Percentiles rank a stretch among this genome's conserved stretches.
These are phyloP conservation scores for Phytopythium montanum DNA, from an alignment of 352 stramenopile species.

Conservation along the genomic window DNA sequence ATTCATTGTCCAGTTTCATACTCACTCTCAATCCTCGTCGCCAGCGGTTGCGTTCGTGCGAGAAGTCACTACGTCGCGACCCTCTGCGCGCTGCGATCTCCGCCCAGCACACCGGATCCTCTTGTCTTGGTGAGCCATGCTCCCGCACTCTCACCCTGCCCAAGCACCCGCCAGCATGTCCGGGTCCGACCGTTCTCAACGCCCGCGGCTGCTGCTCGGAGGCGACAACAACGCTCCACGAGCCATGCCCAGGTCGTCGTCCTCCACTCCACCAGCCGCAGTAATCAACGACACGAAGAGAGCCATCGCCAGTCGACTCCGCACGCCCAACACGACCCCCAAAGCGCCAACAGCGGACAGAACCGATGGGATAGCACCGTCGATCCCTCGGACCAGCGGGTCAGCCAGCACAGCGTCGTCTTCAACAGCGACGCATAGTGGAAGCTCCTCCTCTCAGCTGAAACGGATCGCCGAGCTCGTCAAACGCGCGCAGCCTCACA, in stretches of 20 bases:
- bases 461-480: slow-evolving; percentile 36
- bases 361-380: neutral
- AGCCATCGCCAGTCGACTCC: neutral
- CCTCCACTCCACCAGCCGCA: neutral
- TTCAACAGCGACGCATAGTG: neutral
- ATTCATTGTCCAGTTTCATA: too few species aligned
- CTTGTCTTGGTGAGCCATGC: neutral
- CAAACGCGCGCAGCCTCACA: slow-evolving; percentile 45
- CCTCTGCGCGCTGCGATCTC: too few species aligned
- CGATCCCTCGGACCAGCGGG: neutral
- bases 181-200: neutral
- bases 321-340: neutral
- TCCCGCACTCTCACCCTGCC: neutral
- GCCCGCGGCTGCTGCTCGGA: neutral
- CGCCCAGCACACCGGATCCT: neutral
- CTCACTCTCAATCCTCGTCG: too few species aligned
- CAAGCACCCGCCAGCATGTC: neutral
- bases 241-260: neutral
- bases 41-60: too few species aligned
- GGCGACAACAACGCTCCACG: neutral
- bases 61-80: too few species aligned
- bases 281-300: neutral
- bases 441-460: neutral
- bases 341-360: neutral
- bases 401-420: neutral